phyloP scores from a whole-genome alignment of 2,329 filamentous ascomycete genomes.

The Zymoseptoria pseudotritici region DNA sequence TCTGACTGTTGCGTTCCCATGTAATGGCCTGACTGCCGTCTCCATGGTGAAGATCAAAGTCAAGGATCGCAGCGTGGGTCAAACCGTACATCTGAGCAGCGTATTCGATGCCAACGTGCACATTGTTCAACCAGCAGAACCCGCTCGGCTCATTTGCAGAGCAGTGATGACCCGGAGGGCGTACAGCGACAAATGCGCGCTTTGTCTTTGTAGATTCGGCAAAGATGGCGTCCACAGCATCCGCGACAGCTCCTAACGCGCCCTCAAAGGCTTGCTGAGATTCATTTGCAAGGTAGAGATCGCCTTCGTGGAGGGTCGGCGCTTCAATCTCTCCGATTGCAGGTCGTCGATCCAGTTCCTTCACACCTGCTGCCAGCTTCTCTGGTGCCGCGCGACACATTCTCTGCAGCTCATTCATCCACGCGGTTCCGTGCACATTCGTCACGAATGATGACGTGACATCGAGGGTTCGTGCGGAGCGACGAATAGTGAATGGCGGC shows the following conservation, averaged over 20 bases:
- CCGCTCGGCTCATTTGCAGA: slow-evolving; percentile 83
- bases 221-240: slow-evolving; percentile 84
- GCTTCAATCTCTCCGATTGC: slow-evolving; percentile 39
- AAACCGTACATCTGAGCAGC: slow-evolving; percentile 74
- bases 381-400: slow-evolving; percentile 78
- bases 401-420: slow-evolving; percentile 84
- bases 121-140: slow-evolving; percentile 98
- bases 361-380: slow-evolving; percentile 68
- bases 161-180: slow-evolving; percentile 93
- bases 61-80: slow-evolving; percentile 88
- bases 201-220: slow-evolving; percentile 33
- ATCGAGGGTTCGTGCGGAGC: slow-evolving; percentile 64
- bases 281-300: slow-evolving; percentile 82
- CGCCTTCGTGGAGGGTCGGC: slow-evolving; percentile 70
- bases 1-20: slow-evolving; percentile 79
- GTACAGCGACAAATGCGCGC: slow-evolving; percentile 81
- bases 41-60: slow-evolving; percentile 86
- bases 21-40: slow-evolving; percentile 93
- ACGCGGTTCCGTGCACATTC: slow-evolving; percentile 81
- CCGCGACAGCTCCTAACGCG: slow-evolving; percentile 84
- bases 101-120: slow-evolving; percentile 93
- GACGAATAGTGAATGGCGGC: slow-evolving; percentile 73
- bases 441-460: slow-evolving; percentile 72
- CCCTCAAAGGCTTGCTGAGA: slow-evolving; percentile 84
- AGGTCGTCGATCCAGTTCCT: slow-evolving; percentile 60